These are phyloP conservation scores for Scorias spongiosa DNA, from an alignment of 2,329 filamentous ascomycete genomes.

Conservation along the genomic window DNA sequence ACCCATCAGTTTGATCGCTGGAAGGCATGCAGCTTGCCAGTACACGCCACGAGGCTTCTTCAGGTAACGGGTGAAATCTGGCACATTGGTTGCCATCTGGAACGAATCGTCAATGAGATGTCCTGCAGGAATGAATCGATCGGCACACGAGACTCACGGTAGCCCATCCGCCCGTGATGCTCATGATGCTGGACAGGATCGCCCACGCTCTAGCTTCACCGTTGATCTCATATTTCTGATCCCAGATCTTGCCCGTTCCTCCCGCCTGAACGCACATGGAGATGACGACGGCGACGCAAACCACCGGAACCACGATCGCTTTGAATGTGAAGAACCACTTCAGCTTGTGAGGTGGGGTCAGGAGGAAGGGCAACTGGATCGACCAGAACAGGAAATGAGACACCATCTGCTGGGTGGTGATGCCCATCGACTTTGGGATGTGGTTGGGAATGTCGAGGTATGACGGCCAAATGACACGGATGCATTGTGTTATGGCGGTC, in stretches of 20 bases:
- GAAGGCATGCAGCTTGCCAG: slow-evolving; percentile 27
- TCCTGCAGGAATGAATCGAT: neutral
- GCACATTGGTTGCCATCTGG: slow-evolving; percentile 20
- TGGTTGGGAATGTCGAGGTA: slow-evolving; percentile 39
- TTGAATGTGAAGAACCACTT: slow-evolving; percentile 17
- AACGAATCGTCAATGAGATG: neutral
- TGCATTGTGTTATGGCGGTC: slow-evolving; percentile 35
- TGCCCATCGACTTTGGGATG: slow-evolving; percentile 36
- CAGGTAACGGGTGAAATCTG: slow-evolving; percentile 23
- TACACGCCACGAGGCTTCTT: slow-evolving; percentile 17
- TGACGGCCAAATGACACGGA: slow-evolving; percentile 43
- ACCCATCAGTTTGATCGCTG: slow-evolving; percentile 21
- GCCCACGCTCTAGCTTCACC: slow-evolving; percentile 14
- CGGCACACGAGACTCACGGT: slow-evolving; percentile 6
- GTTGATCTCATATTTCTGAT: slow-evolving; percentile 14
- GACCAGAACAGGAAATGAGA: slow-evolving; percentile 45
- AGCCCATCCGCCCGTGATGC: slow-evolving; percentile 15
- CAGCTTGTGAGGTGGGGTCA: slow-evolving; percentile 41
- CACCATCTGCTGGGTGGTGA: slow-evolving; percentile 41
- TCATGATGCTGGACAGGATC: slow-evolving; percentile 16
- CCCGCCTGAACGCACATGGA: slow-evolving; percentile 15
- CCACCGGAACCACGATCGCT: slow-evolving; percentile 32
- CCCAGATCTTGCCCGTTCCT: slow-evolving; percentile 6
- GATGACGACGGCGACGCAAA: slow-evolving; percentile 34
- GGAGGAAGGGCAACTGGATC: slow-evolving; percentile 38